Evolutionary conservation across 2,329 filamentous ascomycete species (phyloP).

Genomic region (Allantophomopsis lycopodina): DNA sequence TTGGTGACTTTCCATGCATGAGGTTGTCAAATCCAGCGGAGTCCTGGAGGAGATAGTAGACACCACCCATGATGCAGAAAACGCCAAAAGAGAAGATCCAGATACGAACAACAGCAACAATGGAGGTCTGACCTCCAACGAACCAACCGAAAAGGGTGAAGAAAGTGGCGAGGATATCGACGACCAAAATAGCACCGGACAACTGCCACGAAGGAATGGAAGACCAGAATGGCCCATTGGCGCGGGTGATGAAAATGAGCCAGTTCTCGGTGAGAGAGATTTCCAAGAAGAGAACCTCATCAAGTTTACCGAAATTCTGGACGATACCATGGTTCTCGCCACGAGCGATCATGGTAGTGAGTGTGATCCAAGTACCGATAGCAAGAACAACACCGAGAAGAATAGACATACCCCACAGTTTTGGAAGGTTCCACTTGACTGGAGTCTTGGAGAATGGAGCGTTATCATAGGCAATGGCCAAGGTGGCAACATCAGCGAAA

Average conservation of each 20-base stretch:
- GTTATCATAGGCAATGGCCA: constrained; percentile 89
- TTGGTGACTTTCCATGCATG: constrained; percentile 80
- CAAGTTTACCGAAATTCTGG: constrained; percentile 74
- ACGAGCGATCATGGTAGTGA: constrained; percentile 67
- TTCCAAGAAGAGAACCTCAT: constrained; percentile 77
- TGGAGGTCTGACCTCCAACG: constrained; percentile 53
- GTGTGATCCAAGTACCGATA: constrained; percentile 74
- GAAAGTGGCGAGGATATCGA: constrained; percentile 73
- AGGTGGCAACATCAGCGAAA: constrained; percentile 82
- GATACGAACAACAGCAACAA: constrained; percentile 75
- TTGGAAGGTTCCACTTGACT: constrained; percentile 91
- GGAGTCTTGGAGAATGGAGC: constrained; percentile 74
- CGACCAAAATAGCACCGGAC: constrained; percentile 60
- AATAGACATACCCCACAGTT: constrained; percentile 87
- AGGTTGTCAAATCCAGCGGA: constrained; percentile 77
- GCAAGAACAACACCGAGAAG: constrained; percentile 72
- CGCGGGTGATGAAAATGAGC: constrained; percentile 92
- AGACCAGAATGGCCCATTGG: constrained; percentile 86
- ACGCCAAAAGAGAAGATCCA: constrained; percentile 88
- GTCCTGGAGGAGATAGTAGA: constrained; percentile 72
- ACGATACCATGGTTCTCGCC: constrained; percentile 68
- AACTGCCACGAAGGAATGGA: constrained; percentile 82
- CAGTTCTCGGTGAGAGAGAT: constrained; percentile 89
- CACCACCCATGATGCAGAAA: constrained; percentile 66
- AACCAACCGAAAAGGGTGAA: constrained; percentile 84